phyloP scores from a whole-genome alignment of 495 filamentous ascomycete genomes.

The Coniosporium apollinis region DNA sequence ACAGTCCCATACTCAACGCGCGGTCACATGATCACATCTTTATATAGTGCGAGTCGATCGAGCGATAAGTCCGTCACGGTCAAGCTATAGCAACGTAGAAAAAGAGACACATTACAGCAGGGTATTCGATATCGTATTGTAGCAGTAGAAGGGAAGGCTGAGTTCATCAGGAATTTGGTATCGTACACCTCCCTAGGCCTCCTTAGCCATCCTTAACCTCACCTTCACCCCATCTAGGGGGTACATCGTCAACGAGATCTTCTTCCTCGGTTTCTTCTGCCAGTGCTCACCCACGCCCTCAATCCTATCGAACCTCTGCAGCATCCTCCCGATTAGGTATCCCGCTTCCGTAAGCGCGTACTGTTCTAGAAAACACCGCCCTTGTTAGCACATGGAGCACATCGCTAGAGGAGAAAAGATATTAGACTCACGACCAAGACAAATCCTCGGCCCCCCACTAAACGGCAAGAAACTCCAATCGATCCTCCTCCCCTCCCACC shows the following conservation, averaged over 20 bases:
- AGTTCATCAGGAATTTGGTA: too few species aligned
- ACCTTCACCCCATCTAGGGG: conserved; percentile 11
- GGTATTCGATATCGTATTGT: too few species aligned
- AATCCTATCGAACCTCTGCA: conserved; percentile 11
- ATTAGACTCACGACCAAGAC: conserved; percentile 9
- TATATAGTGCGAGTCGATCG: too few species aligned
- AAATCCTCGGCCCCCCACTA: conserved; percentile 12
- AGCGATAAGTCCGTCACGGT: too few species aligned
- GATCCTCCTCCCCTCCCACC: conserved; percentile 11
- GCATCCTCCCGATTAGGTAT: conserved; percentile 10
- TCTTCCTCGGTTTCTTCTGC: conserved; percentile 5
- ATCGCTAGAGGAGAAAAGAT: not conserved
- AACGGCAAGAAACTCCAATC: conserved; percentile 13
- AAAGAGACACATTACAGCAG: too few species aligned
- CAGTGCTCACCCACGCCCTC: conserved; percentile 1
- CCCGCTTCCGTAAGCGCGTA: conserved; percentile 9
- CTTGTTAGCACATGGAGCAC: not conserved
- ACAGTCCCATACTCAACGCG: too few species aligned
- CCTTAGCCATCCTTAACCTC: too few species aligned
- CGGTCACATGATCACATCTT: too few species aligned
- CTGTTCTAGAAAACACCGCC: conserved; percentile 1
- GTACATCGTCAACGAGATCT: conserved; percentile 8
- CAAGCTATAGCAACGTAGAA: too few species aligned
- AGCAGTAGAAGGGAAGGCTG: too few species aligned
- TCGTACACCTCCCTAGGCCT: too few species aligned